phyloP scores from a whole-genome alignment of 176 grass and related monocot species.

The Dactylis glomerata region DNA sequence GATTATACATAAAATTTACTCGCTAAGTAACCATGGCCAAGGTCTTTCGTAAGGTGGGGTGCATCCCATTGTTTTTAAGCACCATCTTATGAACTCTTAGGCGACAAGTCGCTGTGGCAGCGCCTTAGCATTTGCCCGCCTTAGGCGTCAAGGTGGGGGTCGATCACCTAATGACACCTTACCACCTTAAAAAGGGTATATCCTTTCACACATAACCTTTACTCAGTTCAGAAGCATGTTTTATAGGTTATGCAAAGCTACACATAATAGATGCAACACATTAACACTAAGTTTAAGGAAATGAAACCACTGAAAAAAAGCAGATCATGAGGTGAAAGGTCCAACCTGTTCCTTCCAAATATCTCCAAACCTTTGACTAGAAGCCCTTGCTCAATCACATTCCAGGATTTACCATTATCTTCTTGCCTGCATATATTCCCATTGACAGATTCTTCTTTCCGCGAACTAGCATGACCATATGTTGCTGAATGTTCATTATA shows the following conservation, averaged over 20 bases:
- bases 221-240: slow-evolving; percentile 9
- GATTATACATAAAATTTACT: neutral
- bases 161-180: neutral
- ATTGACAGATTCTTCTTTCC: slow-evolving; percentile 69
- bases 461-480: slow-evolving; percentile 58
- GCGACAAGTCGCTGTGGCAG: neutral
- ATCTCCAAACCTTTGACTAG: slow-evolving; percentile 93
- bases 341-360: slow-evolving; percentile 87
- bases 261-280: neutral
- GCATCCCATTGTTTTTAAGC: neutral
- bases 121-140: neutral
- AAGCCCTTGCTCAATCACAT: slow-evolving; percentile 74
- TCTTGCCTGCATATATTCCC: slow-evolving; percentile 67
- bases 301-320: neutral
- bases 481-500: slow-evolving; percentile 39
- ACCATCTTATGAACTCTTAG: neutral
- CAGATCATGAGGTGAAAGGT: neutral
- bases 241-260: neutral
- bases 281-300: neutral
- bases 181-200: neutral
- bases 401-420: slow-evolving; percentile 56
- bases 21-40: neutral
- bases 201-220: neutral
- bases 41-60: neutral
- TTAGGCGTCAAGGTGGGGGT: neutral